phyloP scores from a whole-genome alignment of 148 eudicot genomes.

The Arctostaphylos glauca region DNA sequence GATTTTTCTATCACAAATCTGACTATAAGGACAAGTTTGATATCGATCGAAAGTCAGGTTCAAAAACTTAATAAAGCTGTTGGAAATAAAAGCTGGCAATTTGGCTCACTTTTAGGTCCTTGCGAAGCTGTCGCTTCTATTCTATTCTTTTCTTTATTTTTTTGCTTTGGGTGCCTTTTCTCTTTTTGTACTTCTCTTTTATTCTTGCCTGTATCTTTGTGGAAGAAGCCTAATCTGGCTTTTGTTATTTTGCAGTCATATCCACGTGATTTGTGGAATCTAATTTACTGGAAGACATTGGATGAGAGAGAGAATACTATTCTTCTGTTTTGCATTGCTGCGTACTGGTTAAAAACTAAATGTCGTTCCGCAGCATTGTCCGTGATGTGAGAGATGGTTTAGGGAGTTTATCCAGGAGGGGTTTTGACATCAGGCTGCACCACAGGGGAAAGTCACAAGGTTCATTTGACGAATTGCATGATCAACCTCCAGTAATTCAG shows the following conservation, averaged over 20 bases:
- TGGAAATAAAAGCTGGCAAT: conserved; percentile 5
- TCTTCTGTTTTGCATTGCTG: background rate
- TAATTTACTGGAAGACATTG: conserved; percentile 2
- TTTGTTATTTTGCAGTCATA: conserved; percentile 23
- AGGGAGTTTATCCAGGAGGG: conserved; percentile 51
- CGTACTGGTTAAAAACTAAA: conserved; percentile 10
- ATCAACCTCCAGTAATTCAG: conserved; percentile 43
- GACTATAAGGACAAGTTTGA: background rate
- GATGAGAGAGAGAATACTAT: background rate
- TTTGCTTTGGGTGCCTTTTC: background rate
- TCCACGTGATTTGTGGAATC: conserved; percentile 16
- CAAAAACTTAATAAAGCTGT: conserved; percentile 3
- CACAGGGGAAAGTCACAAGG: conserved; percentile 49
- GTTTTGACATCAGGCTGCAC: conserved; percentile 43
- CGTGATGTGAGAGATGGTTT: conserved; percentile 55
- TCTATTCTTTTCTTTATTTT: conserved; percentile 10
- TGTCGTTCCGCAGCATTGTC: conserved; percentile 61
- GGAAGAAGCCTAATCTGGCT: conserved; percentile 9
- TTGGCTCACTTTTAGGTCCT: conserved; percentile 18
- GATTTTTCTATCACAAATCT: background rate
- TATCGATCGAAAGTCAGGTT: background rate
- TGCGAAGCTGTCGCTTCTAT: conserved; percentile 21
- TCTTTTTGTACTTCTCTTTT: conserved; percentile 9
- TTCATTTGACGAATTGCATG: conserved; percentile 38
- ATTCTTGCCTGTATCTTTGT: background rate